Base-by-base conservation (phyloP, 371 early-diverging fungal species). In the Haplosporangium sp. region DNA sequence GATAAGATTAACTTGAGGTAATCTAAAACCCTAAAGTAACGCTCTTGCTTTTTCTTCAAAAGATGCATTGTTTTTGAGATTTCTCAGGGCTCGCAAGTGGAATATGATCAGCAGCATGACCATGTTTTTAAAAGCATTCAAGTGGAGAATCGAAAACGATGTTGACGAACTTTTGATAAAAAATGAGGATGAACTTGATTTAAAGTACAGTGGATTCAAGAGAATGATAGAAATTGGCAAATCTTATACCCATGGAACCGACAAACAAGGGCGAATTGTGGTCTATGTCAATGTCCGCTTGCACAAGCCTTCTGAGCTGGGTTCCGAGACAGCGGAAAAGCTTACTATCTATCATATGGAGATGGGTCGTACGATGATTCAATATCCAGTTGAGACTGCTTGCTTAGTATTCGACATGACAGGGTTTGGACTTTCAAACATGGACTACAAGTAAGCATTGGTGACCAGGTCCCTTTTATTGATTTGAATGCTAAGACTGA, bases 391-490 rank as follows among this genome's bases (percentile, higher is more conserved):
- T 60, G 97, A 96, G 74, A 89, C 92, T 27, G 92, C 89, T 8
- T 92, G 92, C 69, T 48, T 84, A 48, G 89, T 97, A 48, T 96
- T 96, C 78, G 95, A 97, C 77, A 85, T 97, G 87, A 91, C 90
- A 37, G 90, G 88, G 40, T 96, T 96, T 63, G 88, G 91, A 27
- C 84, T 94, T 65, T 84, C 86, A 72, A 96, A 95, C 86, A 93
- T 95, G 94, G 85, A 83, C 65, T 83, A 79, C 67, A 37, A 19
- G 57, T 57, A 35, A 57, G 57, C 2, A 34, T 17, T 10, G 15
- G 15, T 45, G 45, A 10, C 8, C 15, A 45, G 8, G 2, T 45
- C 15, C 52, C 7, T n/a, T 52, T n/a, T 17, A n/a, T n/a, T 52
- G n/a, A n/a, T 15, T 52, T 3, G n/a, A 20, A 7, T 3, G 1